A percentile compares a stretch with the other conserved stretches of the same genome.
These are phyloP conservation scores for Dionaea muscipula DNA, from an alignment of 179 eudicot species.

Conservation along the genomic window DNA sequence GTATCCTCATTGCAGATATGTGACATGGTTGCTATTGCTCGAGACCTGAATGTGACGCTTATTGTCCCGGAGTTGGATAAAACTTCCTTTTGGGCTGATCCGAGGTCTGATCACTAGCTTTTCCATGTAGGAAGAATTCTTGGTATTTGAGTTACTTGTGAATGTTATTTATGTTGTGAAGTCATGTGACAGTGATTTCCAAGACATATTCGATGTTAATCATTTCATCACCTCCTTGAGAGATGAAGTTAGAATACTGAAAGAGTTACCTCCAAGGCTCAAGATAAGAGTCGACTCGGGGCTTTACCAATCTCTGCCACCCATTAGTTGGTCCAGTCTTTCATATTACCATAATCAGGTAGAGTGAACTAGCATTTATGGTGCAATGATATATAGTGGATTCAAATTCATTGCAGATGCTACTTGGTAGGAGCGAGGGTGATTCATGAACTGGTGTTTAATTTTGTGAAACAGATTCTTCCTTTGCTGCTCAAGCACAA, in stretches of 20 bases:
- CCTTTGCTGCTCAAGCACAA: constrained; percentile 44
- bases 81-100: constrained; percentile 72
- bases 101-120: constrained; percentile 31
- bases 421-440: neutral
- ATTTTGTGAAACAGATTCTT: constrained; percentile 43
- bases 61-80: constrained; percentile 76
- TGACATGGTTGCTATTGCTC: constrained; percentile 75
- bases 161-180: constrained; percentile 6
- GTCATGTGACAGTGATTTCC: constrained; percentile 42
- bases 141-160: neutral
- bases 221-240: constrained; percentile 61
- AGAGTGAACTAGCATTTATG: constrained; percentile 3
- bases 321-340: constrained; percentile 68
- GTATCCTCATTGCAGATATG: constrained; percentile 39
- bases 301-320: constrained; percentile 36
- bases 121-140: neutral
- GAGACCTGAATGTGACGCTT: constrained; percentile 61
- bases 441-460: neutral
- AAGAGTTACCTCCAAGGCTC: constrained; percentile 48
- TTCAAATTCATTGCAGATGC: neutral
- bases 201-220: constrained; percentile 61
- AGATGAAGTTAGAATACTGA: constrained; percentile 57
- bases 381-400: neutral
- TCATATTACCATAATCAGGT: constrained; percentile 62
- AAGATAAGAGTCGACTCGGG: constrained; percentile 43